Evolutionary conservation across 371 early-diverging fungal genomes (phyloP).

Genomic region (Quaeritorhiza haematococci): DNA sequence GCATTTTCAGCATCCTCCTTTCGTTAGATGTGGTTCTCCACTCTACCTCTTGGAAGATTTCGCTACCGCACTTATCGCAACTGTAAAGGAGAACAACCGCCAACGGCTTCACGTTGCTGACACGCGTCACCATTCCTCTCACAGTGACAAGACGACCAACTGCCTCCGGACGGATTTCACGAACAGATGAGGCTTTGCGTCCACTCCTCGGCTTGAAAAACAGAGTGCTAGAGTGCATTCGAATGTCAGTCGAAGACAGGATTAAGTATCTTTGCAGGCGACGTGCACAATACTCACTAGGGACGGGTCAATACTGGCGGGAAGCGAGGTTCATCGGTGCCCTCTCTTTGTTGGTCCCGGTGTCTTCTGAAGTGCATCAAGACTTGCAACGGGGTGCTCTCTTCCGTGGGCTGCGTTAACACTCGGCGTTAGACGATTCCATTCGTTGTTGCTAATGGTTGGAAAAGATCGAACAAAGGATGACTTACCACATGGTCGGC

Average conservation of each 20-base stretch:
- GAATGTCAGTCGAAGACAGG: background rate
- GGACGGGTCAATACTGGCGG: constrained; percentile 80
- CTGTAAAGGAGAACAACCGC: constrained; percentile 88
- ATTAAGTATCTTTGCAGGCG: background rate
- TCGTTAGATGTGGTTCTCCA: background rate
- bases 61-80: constrained; percentile 96
- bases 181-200: constrained; percentile 70
- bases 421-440: background rate
- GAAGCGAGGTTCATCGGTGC: constrained; percentile 44
- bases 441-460: background rate
- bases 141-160: constrained; percentile 89
- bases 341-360: constrained; percentile 56
- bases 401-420: constrained; percentile 57
- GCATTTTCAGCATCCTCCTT: background rate
- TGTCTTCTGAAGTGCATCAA: constrained; percentile 79
- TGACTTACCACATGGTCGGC: constrained; percentile 30
- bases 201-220: constrained; percentile 71
- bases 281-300: constrained; percentile 57
- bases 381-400: constrained; percentile 84
- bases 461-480: background rate
- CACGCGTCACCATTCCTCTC: constrained; percentile 94
- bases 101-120: constrained; percentile 94
- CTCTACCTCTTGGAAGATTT: constrained; percentile 93
- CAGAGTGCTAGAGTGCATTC: constrained; percentile 56
- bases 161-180: constrained; percentile 75